Percentiles rank a stretch among this genome's conserved stretches.
Evolutionary conservation across 257 asterid species (phyloP).

Genomic region (Mentha longifolia): DNA sequence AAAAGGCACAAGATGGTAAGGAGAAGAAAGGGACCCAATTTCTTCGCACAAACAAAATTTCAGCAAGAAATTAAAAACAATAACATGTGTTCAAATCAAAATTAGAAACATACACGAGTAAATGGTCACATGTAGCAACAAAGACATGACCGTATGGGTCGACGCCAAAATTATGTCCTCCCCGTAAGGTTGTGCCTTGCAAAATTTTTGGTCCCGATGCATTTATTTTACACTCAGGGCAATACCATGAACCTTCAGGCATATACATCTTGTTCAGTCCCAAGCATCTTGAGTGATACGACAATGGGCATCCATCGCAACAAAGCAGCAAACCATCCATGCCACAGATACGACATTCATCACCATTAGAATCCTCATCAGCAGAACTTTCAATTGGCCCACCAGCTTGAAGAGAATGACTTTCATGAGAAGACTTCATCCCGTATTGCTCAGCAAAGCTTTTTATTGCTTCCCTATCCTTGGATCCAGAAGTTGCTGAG

Average conservation of each 20-base stretch:
- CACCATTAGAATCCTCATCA: constrained; percentile 79
- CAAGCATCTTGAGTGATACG: constrained; percentile 85
- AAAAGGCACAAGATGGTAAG: constrained; percentile 6
- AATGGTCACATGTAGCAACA: constrained; percentile 72
- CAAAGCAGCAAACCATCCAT: constrained; percentile 89
- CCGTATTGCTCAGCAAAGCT: constrained; percentile 47
- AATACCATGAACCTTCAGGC: constrained; percentile 88
- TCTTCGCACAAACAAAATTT: constrained; percentile 19
- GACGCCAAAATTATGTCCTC: constrained; percentile 72
- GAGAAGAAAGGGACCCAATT: constrained; percentile 22
- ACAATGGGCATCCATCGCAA: constrained; percentile 91
- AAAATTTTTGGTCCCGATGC: constrained; percentile 56
- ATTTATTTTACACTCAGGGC: constrained; percentile 82
- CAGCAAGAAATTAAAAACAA: constrained; percentile 25
- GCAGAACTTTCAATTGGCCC: constrained; percentile 43
- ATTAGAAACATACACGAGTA: constrained; percentile 76
- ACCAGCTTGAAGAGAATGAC: constrained; percentile 41
- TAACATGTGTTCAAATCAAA: constrained; percentile 9
- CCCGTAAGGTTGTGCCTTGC: constrained; percentile 61
- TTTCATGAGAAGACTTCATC: constrained; percentile 35
- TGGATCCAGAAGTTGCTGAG: constrained; percentile 59
- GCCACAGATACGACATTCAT: constrained; percentile 89
- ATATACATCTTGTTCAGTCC: constrained; percentile 75
- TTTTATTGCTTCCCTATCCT: constrained; percentile 54
- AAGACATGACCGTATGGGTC: constrained; percentile 72